phyloP scores from a whole-genome alignment of 2,329 filamentous ascomycete genomes.

The Epichloe aotearoae region DNA sequence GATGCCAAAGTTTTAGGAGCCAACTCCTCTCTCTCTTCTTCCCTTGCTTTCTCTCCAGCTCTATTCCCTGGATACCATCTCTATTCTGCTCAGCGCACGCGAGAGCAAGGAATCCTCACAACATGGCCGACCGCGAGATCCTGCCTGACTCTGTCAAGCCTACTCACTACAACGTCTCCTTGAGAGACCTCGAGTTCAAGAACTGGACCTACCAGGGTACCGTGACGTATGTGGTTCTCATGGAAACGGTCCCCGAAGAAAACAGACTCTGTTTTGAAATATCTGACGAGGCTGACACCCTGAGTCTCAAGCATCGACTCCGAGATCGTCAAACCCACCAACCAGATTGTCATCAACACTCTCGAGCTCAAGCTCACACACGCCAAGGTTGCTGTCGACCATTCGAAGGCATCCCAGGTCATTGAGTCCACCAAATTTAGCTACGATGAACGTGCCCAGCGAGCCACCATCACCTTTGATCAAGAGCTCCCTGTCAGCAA shows the following conservation, averaged over 20 bases:
- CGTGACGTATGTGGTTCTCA: constrained; percentile 39
- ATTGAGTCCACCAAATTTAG: constrained; percentile 53
- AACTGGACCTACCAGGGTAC: constrained; percentile 69
- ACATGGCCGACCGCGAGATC: constrained; percentile 48
- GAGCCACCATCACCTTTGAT: constrained; percentile 64
- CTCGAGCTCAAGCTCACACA: constrained; percentile 67
- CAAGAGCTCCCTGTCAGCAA: constrained; percentile 55
- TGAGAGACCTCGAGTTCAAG: constrained; percentile 68
- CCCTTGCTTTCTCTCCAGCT: constrained; percentile 7
- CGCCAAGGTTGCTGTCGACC: constrained; percentile 45
- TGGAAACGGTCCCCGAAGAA: not conserved
- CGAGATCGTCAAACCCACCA: constrained; percentile 57
- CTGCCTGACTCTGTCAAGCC: constrained; percentile 60
- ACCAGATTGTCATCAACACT: constrained; percentile 70
- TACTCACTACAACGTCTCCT: constrained; percentile 69
- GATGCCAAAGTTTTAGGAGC: not conserved
- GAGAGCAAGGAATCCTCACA: constrained; percentile 19
- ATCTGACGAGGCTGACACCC: not conserved
- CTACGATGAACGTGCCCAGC: constrained; percentile 75
- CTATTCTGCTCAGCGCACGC: constrained; percentile 24
- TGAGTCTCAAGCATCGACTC: constrained; percentile 49
- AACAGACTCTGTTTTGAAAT: no score
- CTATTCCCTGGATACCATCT: constrained; percentile 14
- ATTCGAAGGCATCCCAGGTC: constrained; percentile 41
- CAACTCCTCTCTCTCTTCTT: not conserved